Conservation (phyloP, 2,329 filamentous ascomycete genomes). For the Bipolaris victoriae region DNA sequence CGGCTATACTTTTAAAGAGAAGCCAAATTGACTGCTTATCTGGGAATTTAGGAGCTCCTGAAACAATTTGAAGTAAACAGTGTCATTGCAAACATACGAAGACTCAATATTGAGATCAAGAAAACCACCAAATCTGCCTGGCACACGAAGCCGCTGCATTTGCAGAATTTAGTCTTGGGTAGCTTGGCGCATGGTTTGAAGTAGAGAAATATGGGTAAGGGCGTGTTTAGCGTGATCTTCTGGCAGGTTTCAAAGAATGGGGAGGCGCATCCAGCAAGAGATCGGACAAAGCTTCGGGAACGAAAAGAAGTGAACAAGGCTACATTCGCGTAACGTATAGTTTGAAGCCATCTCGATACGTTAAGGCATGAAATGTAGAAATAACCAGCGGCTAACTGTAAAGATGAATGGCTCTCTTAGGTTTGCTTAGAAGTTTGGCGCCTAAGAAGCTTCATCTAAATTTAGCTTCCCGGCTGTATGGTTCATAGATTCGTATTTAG, state of each 20-base stretch:
- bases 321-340: neutral
- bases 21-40: conserved; percentile 34
- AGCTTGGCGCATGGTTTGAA: conserved; percentile 47
- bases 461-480: neutral
- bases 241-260: conserved; percentile 23
- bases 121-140: conserved; percentile 7
- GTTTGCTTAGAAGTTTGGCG: neutral
- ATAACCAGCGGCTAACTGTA: neutral
- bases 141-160: neutral
- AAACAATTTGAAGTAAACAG: conserved; percentile 17
- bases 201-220: conserved; percentile 61
- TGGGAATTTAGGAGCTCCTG: conserved; percentile 49
- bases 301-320: conserved; percentile 12
- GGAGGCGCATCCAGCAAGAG: conserved; percentile 11
- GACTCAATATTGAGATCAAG: conserved; percentile 8
- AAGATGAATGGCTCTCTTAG: neutral
- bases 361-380: neutral
- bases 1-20: conserved; percentile 32
- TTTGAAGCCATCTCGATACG: neutral
- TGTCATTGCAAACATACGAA: conserved; percentile 8
- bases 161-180: conserved; percentile 8
- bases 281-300: conserved; percentile 11
- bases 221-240: conserved; percentile 32
- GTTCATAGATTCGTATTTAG: neutral
- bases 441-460: neutral